phyloP scores from a whole-genome alignment of 345 rosid genomes.

The Pseudoturritis turrita region DNA sequence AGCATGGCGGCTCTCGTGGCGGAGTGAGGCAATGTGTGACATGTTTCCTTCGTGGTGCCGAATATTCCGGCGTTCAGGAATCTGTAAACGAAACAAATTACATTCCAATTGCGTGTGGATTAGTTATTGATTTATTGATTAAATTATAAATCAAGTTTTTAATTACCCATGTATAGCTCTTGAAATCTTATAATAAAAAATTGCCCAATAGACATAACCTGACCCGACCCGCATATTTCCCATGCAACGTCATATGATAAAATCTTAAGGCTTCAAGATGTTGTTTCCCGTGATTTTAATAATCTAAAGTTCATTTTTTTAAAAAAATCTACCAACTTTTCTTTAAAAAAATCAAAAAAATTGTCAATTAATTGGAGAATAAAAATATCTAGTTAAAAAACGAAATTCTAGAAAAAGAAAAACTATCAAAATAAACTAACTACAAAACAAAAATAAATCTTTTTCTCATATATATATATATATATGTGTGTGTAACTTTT shows the following conservation, averaged over 20 bases:
- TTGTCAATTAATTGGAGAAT: background rate
- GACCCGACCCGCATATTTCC: conserved; percentile 5
- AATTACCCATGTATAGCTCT: background rate
- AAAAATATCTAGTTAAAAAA: background rate
- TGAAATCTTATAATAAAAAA: too few relatives aligned
- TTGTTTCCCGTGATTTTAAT: background rate
- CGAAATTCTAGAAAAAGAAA: background rate
- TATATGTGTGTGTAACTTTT: too few relatives aligned
- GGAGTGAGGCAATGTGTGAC: conserved; percentile 55
- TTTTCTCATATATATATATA: too few relatives aligned
- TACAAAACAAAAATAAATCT: too few relatives aligned
- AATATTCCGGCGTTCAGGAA: conserved; percentile 70
- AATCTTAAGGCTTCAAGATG: background rate
- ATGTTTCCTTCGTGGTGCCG: conserved; percentile 49
- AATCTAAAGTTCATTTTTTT: background rate
- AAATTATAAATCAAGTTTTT: background rate
- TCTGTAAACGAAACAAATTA: conserved; percentile 29
- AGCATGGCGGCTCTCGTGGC: conserved; percentile 76
- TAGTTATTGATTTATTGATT: background rate
- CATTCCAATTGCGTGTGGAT: conserved; percentile 8
- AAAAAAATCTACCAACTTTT: background rate
- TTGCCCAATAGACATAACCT: background rate
- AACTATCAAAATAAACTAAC: too few relatives aligned
- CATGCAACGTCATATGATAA: conserved; percentile 29
- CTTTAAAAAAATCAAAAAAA: background rate